Evolutionary conservation across 2,329 filamentous ascomycete species (phyloP).

Genomic region (Fusarium duplospermum): DNA sequence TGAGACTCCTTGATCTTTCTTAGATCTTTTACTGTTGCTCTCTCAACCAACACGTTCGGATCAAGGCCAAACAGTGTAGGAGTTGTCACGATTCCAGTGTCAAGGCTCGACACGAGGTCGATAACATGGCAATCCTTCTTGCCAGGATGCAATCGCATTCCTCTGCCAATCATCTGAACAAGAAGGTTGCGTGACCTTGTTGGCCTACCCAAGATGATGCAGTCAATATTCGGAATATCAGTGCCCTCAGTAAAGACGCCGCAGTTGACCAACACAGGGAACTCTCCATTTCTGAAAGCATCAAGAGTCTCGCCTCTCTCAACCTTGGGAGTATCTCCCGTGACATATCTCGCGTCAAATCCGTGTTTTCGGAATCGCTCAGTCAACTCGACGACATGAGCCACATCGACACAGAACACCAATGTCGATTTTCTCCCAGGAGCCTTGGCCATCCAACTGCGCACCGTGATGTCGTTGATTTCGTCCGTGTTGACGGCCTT

Average conservation of each 20-base stretch:
- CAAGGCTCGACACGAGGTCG: conserved; percentile 90
- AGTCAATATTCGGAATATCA: conserved; percentile 97
- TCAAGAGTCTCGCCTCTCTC: conserved; percentile 77
- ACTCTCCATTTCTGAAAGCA: conserved; percentile 80
- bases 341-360: conserved; percentile 88
- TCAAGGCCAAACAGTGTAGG: conserved; percentile 95
- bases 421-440: conserved; percentile 82
- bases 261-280: conserved; percentile 91
- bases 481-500: conserved; percentile 82
- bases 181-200: conserved; percentile 94
- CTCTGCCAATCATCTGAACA: conserved; percentile 97
- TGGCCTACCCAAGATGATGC: conserved; percentile 86
- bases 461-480: conserved; percentile 86
- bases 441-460: conserved; percentile 86
- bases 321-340: conserved; percentile 78
- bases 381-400: conserved; percentile 82
- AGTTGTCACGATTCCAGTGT: conserved; percentile 86
- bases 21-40: conserved; percentile 73
- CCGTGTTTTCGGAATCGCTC: conserved; percentile 80
- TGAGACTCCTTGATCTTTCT: conserved; percentile 62
- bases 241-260: conserved; percentile 98
- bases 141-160: conserved; percentile 82
- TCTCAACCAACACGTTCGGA: conserved; percentile 79
- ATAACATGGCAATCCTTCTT: conserved; percentile 95
- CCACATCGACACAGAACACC: conserved; percentile 92